Conservation (phyloP, 2,329 filamentous ascomycete genomes). For the Tolypocladium tropicale region DNA sequence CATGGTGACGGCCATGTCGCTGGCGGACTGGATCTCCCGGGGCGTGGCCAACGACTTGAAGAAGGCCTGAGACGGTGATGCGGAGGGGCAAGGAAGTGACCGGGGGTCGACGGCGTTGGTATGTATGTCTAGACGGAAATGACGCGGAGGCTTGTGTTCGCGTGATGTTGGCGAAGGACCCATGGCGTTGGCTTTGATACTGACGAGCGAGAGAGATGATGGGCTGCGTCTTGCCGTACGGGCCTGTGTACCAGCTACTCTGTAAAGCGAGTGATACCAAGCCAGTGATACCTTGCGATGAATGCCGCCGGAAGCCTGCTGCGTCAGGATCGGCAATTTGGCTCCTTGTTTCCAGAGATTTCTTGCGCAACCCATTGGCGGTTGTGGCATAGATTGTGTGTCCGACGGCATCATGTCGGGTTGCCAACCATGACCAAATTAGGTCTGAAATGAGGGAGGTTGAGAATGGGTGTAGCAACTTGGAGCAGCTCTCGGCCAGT, state of each 20-base stretch:
- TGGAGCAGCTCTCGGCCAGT: no score
- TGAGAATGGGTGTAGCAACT: no score
- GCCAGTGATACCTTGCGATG: no score
- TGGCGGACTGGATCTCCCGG: constrained; percentile 54
- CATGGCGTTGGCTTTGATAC: not conserved
- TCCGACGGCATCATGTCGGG: no score
- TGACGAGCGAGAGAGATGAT: not conserved
- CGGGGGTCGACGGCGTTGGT: not conserved
- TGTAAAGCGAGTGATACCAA: not conserved
- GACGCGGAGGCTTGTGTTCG: no score
- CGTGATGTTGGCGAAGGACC: not conserved
- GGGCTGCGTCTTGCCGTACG: not conserved
- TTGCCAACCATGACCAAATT: no score
- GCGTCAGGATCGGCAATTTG: no score
- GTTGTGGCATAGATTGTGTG: no score
- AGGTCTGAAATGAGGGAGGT: no score
- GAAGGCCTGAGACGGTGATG: not conserved
- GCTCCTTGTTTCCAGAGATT: no score
- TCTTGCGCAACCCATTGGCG: no score
- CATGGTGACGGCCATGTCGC: constrained; percentile 69
- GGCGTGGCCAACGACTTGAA: constrained; percentile 14
- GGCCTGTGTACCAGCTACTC: not conserved
- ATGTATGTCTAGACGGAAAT: not conserved
- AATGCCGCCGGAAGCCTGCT: no score
- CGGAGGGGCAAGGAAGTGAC: not conserved